A percentile compares a stretch with the other conserved stretches of the same genome.
These are phyloP conservation scores for Gastrolobium villosum DNA, from an alignment of 306 rosid genomes.

Conservation along the genomic window DNA sequence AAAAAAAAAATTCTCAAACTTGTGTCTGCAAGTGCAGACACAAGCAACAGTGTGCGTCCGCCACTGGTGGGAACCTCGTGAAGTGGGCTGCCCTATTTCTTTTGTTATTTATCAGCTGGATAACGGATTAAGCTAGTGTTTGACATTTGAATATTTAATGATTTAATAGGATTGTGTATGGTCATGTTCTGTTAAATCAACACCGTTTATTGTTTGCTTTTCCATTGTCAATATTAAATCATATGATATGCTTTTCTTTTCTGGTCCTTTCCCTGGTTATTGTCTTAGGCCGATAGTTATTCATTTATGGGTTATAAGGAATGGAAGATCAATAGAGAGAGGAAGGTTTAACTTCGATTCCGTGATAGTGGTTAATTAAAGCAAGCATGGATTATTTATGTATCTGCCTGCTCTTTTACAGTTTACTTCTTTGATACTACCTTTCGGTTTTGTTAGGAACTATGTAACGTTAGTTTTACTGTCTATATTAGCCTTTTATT, in stretches of 20 bases:
- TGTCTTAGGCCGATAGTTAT: neutral
- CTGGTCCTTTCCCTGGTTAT: neutral
- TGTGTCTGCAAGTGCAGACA: no score
- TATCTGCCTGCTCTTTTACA: slow-evolving; percentile 25
- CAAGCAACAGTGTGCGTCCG: no score
- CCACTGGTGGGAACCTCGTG: slow-evolving; percentile 23
- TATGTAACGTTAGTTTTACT: slow-evolving; percentile 26
- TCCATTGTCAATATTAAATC: neutral
- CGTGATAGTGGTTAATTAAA: slow-evolving; percentile 18
- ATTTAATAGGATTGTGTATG: slow-evolving; percentile 6
- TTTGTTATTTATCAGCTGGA: slow-evolving; percentile 11
- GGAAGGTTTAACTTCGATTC: slow-evolving; percentile 36
- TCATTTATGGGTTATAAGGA: slow-evolving; percentile 12
- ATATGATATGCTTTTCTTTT: slow-evolving; percentile 30
- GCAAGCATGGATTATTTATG: neutral
- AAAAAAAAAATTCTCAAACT: no score
- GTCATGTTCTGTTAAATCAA: slow-evolving; percentile 24
- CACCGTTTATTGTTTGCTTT: neutral
- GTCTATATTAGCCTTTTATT: slow-evolving; percentile 19
- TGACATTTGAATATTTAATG: neutral
- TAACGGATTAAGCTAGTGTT: slow-evolving; percentile 10
- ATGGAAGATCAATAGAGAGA: slow-evolving; percentile 17
- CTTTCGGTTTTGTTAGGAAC: slow-evolving; percentile 29
- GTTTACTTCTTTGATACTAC: slow-evolving; percentile 21
- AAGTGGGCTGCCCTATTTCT: slow-evolving; percentile 12